Conservation (phyloP, 495 filamentous ascomycete genomes). For the Extremus antarcticus region DNA sequence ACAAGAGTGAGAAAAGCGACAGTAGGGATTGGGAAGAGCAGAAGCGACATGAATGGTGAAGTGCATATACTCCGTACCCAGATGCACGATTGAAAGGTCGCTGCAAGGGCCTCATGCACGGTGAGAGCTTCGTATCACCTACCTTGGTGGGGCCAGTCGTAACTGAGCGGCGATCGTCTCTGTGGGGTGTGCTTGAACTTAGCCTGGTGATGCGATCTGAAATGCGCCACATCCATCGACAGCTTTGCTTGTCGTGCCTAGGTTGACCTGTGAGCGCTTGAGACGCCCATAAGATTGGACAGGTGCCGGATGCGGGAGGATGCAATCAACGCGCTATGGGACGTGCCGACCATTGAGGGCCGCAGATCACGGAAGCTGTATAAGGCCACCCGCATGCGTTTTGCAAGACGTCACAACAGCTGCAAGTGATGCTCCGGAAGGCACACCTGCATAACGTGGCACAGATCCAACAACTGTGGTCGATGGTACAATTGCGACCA, state of each 20-base stretch:
- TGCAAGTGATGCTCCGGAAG: too few species aligned
- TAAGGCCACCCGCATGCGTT: too few species aligned
- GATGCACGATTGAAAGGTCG: not conserved
- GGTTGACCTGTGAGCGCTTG: not conserved
- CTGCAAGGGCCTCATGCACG: not conserved
- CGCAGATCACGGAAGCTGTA: not conserved
- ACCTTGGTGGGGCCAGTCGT: not conserved
- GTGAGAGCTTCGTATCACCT: not conserved
- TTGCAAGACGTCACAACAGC: too few species aligned
- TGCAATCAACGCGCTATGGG: not conserved
- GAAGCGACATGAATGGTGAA: not conserved
- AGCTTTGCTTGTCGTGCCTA: not conserved
- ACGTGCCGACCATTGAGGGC: not conserved
- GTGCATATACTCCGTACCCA: not conserved
- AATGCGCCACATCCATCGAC: not conserved
- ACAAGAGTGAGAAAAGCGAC: not conserved
- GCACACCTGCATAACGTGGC: too few species aligned
- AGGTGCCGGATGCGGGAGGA: not conserved
- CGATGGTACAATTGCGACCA: too few species aligned
- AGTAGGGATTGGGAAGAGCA: too few species aligned
- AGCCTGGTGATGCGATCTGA: not conserved
- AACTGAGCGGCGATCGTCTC: not conserved
- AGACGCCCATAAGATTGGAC: not conserved
- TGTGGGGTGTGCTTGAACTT: not conserved
- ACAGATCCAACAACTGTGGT: too few species aligned